Conservation (phyloP, 345 rosid species). For the Lepidium sativum region DNA sequence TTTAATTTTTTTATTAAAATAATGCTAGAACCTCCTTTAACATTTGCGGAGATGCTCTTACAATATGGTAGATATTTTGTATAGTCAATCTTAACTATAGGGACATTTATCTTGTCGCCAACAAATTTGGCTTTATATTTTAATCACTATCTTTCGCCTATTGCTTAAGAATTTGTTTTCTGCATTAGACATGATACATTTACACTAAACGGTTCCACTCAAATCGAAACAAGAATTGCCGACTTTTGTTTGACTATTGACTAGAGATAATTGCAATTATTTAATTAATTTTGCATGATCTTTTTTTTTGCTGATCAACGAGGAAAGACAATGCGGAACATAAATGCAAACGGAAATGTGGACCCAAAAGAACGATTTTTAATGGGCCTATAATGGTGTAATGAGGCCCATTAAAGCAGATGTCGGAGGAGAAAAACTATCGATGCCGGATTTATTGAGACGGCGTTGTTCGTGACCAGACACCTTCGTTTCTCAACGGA, state of each 20-base stretch:
- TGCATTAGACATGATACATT: no score
- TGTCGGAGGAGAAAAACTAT: neutral
- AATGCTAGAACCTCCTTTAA: no score
- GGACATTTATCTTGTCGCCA: no score
- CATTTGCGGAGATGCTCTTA: no score
- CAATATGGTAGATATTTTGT: no score
- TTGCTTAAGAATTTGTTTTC: no score
- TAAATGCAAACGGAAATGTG: no score
- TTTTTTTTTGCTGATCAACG: neutral
- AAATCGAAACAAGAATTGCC: neutral
- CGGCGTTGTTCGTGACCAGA: constrained; percentile 10
- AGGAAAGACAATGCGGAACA: neutral
- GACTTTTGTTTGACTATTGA: neutral
- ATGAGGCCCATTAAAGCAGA: constrained; percentile 8
- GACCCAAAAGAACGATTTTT: neutral
- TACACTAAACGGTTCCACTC: no score
- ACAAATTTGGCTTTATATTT: no score
- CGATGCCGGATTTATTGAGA: constrained; percentile 7
- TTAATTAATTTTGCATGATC: neutral
- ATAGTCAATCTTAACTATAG: no score
- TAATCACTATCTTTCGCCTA: no score
- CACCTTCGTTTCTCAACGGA: constrained; percentile 20
- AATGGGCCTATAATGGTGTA: constrained; percentile 1
- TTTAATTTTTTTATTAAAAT: no score
- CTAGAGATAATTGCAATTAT: neutral